These are phyloP conservation scores for Aspergillus clavatus DNA, from an alignment of 2,329 filamentous ascomycete genomes.

Conservation along the genomic window DNA sequence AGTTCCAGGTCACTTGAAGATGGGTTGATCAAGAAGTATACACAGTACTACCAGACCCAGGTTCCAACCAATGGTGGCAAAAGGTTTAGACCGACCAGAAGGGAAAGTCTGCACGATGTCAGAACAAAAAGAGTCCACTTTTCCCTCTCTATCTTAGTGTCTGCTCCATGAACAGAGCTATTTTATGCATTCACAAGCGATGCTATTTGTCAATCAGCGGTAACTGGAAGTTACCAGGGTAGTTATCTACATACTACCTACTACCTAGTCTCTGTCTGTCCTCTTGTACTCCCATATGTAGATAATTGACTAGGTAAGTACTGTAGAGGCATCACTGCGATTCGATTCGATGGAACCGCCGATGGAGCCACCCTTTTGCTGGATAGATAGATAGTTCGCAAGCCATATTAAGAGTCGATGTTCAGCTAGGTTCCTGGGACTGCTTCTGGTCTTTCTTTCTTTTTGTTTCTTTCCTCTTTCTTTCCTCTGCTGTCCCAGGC, in stretches of 20 bases:
- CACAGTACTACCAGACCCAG: neutral
- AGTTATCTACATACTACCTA: no score
- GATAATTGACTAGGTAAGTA: no score
- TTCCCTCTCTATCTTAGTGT: no score
- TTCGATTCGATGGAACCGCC: neutral
- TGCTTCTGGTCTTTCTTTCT: neutral
- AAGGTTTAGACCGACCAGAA: conserved; percentile 19
- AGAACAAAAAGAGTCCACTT: neutral
- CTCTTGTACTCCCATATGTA: no score
- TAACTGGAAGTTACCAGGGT: no score
- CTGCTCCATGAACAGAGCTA: neutral
- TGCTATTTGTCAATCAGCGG: no score
- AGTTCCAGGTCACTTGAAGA: no score
- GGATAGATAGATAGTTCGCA: neutral
- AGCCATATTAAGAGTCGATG: neutral
- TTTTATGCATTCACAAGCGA: no score
- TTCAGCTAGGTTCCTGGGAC: no score
- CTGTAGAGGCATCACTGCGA: neutral
- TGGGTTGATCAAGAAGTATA: no score
- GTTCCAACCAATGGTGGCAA: neutral
- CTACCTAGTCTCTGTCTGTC: no score
- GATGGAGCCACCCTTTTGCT: neutral
- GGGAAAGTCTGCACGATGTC: conserved; percentile 37
- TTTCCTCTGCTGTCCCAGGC: no score
- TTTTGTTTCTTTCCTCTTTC: neutral